A percentile compares a stretch with the other conserved stretches of the same genome.
Evolutionary conservation across 2,329 filamentous ascomycete species (phyloP).

Genomic region (Fusarium chuoi): DNA sequence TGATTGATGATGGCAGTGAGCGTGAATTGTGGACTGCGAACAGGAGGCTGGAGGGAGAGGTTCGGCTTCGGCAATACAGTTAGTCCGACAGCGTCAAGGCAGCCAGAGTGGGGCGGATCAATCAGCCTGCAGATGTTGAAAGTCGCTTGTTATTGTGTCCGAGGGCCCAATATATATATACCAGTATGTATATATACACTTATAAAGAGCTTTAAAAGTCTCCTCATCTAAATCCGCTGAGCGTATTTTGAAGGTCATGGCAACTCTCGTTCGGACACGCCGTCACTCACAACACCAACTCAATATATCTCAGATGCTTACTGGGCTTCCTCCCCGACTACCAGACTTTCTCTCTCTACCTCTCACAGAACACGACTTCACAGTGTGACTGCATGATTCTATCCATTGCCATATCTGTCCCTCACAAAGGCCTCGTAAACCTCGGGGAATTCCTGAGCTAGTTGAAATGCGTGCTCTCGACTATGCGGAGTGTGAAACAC

Average conservation of each 20-base stretch:
- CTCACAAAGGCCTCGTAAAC: neutral
- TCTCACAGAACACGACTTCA: neutral
- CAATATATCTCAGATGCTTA: neutral
- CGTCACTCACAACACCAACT: neutral
- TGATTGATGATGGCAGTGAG: neutral
- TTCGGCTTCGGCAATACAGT: neutral
- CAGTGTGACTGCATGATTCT: neutral
- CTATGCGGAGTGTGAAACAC: neutral
- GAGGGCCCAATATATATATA: neutral
- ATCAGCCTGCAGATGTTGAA: neutral
- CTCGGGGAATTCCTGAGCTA: neutral
- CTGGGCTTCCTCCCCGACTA: neutral
- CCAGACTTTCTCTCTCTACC: neutral
- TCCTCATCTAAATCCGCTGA: neutral
- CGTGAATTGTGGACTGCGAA: neutral
- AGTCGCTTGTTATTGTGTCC: too few species aligned
- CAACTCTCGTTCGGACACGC: rapidly evolving
- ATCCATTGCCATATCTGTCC: neutral
- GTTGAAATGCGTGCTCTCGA: neutral
- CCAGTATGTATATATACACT: too few species aligned
- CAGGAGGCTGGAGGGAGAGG: neutral
- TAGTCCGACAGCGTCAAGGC: neutral
- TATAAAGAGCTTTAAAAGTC: neutral
- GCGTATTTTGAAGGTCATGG: neutral
- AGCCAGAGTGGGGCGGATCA: neutral